Evolutionary conservation across 306 rosid species (phyloP).

Genomic region (Oxytropis ochrocephala): DNA sequence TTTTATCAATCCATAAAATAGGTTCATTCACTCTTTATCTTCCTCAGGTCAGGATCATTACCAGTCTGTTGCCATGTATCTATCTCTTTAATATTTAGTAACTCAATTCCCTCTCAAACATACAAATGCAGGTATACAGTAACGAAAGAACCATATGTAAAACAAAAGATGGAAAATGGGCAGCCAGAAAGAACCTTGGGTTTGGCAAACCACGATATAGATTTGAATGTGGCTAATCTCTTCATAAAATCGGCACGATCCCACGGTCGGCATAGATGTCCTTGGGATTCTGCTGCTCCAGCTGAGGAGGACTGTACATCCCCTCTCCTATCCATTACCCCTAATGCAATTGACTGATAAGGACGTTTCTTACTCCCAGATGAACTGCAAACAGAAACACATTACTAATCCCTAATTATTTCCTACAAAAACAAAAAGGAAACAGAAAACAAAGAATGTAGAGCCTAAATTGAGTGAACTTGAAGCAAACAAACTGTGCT

Average conservation of each 20-base stretch:
- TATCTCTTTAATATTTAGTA: too few relatives aligned
- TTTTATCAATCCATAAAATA: neutral
- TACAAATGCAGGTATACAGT: neutral
- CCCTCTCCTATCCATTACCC: conserved; percentile 33
- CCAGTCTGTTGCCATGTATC: too few relatives aligned
- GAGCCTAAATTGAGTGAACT: neutral
- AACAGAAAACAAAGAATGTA: neutral
- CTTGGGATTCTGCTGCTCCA: conserved; percentile 16
- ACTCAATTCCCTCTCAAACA: neutral
- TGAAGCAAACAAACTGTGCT: neutral
- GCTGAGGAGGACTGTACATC: conserved; percentile 33
- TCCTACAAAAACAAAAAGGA: neutral
- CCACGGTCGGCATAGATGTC: conserved; percentile 81
- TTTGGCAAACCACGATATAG: conserved; percentile 97
- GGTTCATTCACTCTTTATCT: neutral
- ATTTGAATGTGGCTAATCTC: conserved; percentile 80
- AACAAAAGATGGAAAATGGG: neutral
- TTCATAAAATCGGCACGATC: conserved; percentile 75
- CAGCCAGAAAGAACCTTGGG: conserved; percentile 52
- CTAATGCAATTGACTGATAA: conserved; percentile 47
- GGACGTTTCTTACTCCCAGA: conserved; percentile 56
- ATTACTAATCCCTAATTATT: neutral
- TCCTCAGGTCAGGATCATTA: too few relatives aligned
- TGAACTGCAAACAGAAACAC: conserved; percentile 31
- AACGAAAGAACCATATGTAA: neutral